A percentile compares a stretch with the other conserved stretches of the same genome.
phyloP scores from a whole-genome alignment of 2,329 filamentous ascomycete species.

The Penicillium corylophilum region DNA sequence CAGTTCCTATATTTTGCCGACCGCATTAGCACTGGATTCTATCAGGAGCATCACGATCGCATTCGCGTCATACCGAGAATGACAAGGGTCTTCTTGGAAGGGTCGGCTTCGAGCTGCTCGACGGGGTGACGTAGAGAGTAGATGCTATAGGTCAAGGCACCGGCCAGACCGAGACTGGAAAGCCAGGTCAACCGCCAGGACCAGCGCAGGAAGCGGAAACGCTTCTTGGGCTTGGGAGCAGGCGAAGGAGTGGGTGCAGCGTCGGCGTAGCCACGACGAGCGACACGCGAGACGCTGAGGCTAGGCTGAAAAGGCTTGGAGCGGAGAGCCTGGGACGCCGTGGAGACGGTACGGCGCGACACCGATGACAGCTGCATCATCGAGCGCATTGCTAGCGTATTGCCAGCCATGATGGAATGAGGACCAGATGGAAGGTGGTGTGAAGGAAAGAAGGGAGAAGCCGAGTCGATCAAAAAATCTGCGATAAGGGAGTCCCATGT shows the following conservation, averaged over 20 bases:
- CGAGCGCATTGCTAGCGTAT: conserved; percentile 34
- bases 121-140: conserved; percentile 78
- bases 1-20: conserved; percentile 66
- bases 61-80: conserved; percentile 68
- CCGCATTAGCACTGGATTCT: conserved; percentile 21
- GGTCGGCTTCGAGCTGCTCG: conserved; percentile 76
- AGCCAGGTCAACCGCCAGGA: conserved; percentile 81
- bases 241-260: conserved; percentile 36
- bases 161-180: conserved; percentile 66
- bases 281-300: conserved; percentile 33
- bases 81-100: conserved; percentile 93
- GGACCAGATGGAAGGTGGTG: conserved; percentile 19
- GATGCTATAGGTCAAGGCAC: conserved; percentile 75
- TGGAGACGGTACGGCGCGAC: conserved; percentile 39
- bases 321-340: conserved; percentile 26
- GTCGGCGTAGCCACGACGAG: conserved; percentile 54
- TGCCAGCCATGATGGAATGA: conserved; percentile 35
- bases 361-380: conserved; percentile 39
- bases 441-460: conserved; percentile 10
- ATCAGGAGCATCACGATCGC: conserved; percentile 3
- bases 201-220: conserved; percentile 72
- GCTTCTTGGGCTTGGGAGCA: conserved; percentile 50
- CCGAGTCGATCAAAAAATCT: conserved; percentile 15
- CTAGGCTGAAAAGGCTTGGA: conserved; percentile 27
- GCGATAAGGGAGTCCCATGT: conserved; percentile 15